Evolutionary conservation across 163 green algal species (phyloP).

Genomic region (Trebouxia gelatinosa): DNA sequence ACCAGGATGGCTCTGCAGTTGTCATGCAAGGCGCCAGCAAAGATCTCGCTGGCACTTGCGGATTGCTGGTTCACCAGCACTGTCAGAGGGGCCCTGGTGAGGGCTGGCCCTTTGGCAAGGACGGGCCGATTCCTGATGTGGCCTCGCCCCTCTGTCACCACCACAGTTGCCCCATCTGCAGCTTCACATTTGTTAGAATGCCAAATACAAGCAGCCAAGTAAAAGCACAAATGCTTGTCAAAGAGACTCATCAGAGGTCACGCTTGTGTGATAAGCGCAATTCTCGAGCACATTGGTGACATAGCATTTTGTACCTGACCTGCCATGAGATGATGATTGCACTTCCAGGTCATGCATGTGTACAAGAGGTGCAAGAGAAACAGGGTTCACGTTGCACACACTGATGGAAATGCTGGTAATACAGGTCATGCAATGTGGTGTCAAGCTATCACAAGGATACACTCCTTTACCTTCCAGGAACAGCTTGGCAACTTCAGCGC

Average conservation of each 20-base stretch:
- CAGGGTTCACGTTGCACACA: background rate
- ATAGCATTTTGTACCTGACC: background rate
- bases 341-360: background rate
- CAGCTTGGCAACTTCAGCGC: conserved; percentile 87
- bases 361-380: background rate
- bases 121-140: conserved; percentile 1
- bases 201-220: background rate
- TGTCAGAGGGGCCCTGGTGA: conserved; percentile 52
- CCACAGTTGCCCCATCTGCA: conserved; percentile 33
- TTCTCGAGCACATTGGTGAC: background rate
- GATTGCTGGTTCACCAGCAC: conserved; percentile 90
- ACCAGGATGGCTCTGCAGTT: conserved; percentile 93
- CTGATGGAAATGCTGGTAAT: background rate
- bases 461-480: conserved; percentile 78
- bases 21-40: conserved; percentile 87
- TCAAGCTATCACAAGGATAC: background rate
- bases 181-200: background rate
- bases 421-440: background rate
- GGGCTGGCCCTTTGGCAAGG: background rate
- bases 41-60: conserved; percentile 89
- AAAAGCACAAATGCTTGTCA: background rate
- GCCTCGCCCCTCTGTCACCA: conserved; percentile 30
- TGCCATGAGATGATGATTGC: background rate
- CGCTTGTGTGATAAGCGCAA: background rate
- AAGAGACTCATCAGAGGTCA: background rate